Percentiles rank a stretch among this genome's conserved stretches.
phyloP scores from a whole-genome alignment of 2,329 filamentous ascomycete species.

The Fusarium annulatum region DNA sequence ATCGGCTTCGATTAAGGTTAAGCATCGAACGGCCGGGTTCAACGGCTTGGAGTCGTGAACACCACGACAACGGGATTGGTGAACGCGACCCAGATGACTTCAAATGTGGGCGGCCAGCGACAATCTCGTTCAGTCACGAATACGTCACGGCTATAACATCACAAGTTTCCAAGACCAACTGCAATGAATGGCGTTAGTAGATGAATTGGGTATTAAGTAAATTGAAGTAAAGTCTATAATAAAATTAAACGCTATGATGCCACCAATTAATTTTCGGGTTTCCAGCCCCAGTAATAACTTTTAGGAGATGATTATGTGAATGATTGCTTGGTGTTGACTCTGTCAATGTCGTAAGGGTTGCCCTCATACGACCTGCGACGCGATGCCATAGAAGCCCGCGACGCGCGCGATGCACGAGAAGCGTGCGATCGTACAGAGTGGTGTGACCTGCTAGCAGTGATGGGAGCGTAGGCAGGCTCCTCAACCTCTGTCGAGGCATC shows the following conservation, averaged over 20 bases:
- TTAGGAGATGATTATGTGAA: conserved; percentile 25
- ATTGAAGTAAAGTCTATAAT: conserved; percentile 20
- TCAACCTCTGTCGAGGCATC: conserved; percentile 33
- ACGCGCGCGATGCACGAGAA: conserved; percentile 21
- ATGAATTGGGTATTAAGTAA: conserved; percentile 6
- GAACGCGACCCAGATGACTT: background rate
- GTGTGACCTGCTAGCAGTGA: conserved; percentile 11
- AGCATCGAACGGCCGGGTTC: accelerated
- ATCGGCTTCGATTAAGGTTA: too few relatives aligned
- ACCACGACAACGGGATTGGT: background rate
- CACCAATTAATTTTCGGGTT: conserved; percentile 3
- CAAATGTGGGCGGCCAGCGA: background rate
- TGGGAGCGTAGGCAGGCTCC: conserved; percentile 31
- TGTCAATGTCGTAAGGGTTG: conserved; percentile 35
- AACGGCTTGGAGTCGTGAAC: background rate
- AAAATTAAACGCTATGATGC: conserved; percentile 22
- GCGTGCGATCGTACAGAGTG: conserved; percentile 24
- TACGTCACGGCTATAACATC: background rate
- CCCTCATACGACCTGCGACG: conserved; percentile 35
- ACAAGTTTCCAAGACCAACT: too few relatives aligned
- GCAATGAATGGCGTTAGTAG: background rate
- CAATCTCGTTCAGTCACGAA: background rate
- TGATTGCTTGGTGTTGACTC: conserved; percentile 34
- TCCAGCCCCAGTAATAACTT: conserved; percentile 10
- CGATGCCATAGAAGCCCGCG: conserved; percentile 10